Evolutionary conservation across 495 filamentous ascomycete genomes (phyloP).

Genomic region (Xylaria venustula): DNA sequence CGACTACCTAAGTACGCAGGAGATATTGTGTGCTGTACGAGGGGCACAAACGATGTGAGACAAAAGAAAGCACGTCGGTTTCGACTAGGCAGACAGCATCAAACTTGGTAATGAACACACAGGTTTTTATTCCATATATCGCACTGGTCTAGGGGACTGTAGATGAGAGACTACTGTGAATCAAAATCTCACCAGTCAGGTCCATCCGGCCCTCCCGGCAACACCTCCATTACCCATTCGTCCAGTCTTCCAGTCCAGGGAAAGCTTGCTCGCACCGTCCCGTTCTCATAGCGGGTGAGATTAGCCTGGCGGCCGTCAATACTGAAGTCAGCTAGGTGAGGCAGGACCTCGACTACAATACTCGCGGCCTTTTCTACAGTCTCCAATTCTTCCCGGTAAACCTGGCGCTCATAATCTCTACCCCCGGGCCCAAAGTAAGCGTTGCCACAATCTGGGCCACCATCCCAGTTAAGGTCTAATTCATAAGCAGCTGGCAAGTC

Average conservation of each 20-base stretch:
- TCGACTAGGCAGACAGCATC: too few relatives aligned
- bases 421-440: background rate
- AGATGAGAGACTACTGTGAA: too few relatives aligned
- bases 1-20: too few relatives aligned
- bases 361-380: background rate
- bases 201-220: background rate
- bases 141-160: too few relatives aligned
- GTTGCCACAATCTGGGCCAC: background rate
- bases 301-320: background rate
- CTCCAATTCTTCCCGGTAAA: background rate
- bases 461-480: background rate
- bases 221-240: background rate
- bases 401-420: background rate
- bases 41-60: too few relatives aligned
- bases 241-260: slow-evolving; percentile 1
- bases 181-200: too few relatives aligned
- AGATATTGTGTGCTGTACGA: too few relatives aligned
- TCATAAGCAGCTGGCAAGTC: background rate
- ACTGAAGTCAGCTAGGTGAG: slow-evolving; percentile 1
- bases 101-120: too few relatives aligned
- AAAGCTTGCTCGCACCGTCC: slow-evolving; percentile 1
- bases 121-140: too few relatives aligned
- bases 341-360: background rate
- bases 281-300: slow-evolving; percentile 2
- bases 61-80: too few relatives aligned